phyloP scores from a whole-genome alignment of 1,139 yeast species.

The Blastobotrys serpentis region DNA sequence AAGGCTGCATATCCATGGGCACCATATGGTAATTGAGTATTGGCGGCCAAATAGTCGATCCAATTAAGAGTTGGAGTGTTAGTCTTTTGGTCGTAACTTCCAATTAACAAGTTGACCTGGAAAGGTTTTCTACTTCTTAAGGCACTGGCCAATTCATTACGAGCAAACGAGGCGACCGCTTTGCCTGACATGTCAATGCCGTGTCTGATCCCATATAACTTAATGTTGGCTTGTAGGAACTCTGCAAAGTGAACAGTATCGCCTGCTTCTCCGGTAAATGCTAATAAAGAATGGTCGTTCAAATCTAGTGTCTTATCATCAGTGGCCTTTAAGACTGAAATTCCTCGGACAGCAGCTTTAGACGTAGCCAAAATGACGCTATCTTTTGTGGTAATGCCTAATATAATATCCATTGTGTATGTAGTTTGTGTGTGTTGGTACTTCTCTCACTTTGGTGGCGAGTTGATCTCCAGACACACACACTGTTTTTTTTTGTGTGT shows the following conservation, averaged over 20 bases:
- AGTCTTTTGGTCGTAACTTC: conserved; percentile 71
- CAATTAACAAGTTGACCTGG: conserved; percentile 86
- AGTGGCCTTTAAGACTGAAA: conserved; percentile 76
- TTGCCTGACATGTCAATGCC: conserved; percentile 63
- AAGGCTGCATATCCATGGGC: conserved; percentile 98
- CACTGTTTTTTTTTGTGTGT: neutral
- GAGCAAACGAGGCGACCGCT: conserved; percentile 84
- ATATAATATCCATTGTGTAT: conserved; percentile 72
- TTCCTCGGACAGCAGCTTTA: conserved; percentile 91
- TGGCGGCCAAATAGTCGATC: conserved; percentile 93
- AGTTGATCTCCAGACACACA: neutral
- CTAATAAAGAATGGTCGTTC: conserved; percentile 77
- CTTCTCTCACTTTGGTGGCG: neutral
- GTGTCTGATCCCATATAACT: conserved; percentile 83
- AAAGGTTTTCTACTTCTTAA: conserved; percentile 90
- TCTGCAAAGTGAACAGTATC: conserved; percentile 97
- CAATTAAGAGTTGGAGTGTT: conserved; percentile 71
- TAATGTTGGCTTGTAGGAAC: conserved; percentile 87
- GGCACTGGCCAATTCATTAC: conserved; percentile 84
- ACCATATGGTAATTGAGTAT: conserved; percentile 88
- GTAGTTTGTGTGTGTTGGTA: conserved; percentile 5
- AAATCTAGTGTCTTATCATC: conserved; percentile 86
- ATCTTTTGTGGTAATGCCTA: conserved; percentile 82
- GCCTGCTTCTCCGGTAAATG: conserved; percentile 94
- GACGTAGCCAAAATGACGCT: conserved; percentile 87